phyloP scores from a whole-genome alignment of 805 yeast species.

The Myxozyma monticola region DNA sequence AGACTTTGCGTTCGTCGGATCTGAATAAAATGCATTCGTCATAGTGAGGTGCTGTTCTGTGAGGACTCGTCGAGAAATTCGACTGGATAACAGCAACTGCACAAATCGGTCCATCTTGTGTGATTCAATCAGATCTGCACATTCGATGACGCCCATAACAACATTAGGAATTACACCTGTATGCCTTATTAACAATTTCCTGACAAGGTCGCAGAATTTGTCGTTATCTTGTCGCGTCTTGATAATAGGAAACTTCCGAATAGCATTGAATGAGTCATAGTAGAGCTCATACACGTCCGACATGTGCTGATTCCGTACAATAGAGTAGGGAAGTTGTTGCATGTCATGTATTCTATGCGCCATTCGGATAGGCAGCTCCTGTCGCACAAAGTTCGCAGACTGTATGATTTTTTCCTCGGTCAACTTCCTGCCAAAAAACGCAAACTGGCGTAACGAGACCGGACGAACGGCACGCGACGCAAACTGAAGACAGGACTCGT shows the following conservation, averaged over 20 bases:
- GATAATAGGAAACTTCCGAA: constrained; percentile 71
- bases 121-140: constrained; percentile 57
- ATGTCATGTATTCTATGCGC: constrained; percentile 77
- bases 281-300: constrained; percentile 87
- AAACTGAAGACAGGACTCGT: constrained; percentile 64
- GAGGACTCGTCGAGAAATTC: constrained; percentile 86
- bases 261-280: constrained; percentile 81
- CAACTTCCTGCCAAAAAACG: constrained; percentile 79
- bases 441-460: constrained; percentile 83
- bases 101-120: constrained; percentile 68
- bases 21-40: constrained; percentile 56
- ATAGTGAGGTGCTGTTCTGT: constrained; percentile 88
- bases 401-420: constrained; percentile 74
- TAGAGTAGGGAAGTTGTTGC: constrained; percentile 79
- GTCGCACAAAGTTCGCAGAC: constrained; percentile 84
- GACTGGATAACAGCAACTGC: constrained; percentile 66
- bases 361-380: constrained; percentile 80
- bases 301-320: constrained; percentile 81
- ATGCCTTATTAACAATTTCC: constrained; percentile 69
- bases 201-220: constrained; percentile 63
- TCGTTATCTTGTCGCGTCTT: constrained; percentile 72
- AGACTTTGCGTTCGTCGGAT: constrained; percentile 47
- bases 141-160: constrained; percentile 90
- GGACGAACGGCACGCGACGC: constrained; percentile 75
- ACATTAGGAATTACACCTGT: constrained; percentile 79